A percentile compares a stretch with the other conserved stretches of the same genome.
These are phyloP conservation scores for Paramarasmius palmivorus DNA, from an alignment of 1,284 basidiomycete species.

Conservation along the genomic window DNA sequence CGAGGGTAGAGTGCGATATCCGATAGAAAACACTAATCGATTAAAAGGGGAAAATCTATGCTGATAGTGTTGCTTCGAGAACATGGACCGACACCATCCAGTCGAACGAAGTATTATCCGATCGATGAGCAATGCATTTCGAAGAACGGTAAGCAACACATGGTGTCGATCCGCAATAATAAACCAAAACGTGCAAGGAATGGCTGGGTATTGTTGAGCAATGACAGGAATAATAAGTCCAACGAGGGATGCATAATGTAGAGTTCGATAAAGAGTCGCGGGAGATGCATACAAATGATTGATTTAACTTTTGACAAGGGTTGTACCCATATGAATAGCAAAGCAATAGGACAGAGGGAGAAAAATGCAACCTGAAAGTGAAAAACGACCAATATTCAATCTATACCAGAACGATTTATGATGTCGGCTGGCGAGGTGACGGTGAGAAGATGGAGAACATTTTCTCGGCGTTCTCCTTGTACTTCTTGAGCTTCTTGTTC, in stretches of 20 bases:
- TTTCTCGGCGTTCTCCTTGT: conserved; percentile 81
- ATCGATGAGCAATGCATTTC: no score
- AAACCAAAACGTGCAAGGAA: not conserved
- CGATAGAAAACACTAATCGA: no score
- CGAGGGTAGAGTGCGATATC: no score
- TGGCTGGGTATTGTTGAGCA: not conserved
- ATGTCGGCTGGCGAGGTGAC: conserved; percentile 31
- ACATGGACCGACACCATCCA: no score
- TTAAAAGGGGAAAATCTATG: no score
- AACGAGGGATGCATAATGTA: conserved; percentile 5
- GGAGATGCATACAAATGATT: conserved; percentile 4
- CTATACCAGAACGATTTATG: no score
- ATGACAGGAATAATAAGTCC: not conserved
- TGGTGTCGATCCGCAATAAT: no score
- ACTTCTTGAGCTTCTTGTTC: conserved; percentile 77
- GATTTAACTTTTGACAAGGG: conserved; percentile 5
- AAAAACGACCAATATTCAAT: not conserved
- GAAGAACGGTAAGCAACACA: no score
- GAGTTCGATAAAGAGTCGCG: not conserved
- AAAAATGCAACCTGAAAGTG: not conserved
- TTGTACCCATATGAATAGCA: conserved; percentile 1
- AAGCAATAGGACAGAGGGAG: conserved; percentile 1
- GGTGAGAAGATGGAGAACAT: conserved; percentile 75
- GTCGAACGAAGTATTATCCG: no score
- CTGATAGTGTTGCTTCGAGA: no score